A percentile compares a stretch with the other conserved stretches of the same genome.
Conservation (phyloP, 169 alveolate species). For the Fabrea salina region DNA sequence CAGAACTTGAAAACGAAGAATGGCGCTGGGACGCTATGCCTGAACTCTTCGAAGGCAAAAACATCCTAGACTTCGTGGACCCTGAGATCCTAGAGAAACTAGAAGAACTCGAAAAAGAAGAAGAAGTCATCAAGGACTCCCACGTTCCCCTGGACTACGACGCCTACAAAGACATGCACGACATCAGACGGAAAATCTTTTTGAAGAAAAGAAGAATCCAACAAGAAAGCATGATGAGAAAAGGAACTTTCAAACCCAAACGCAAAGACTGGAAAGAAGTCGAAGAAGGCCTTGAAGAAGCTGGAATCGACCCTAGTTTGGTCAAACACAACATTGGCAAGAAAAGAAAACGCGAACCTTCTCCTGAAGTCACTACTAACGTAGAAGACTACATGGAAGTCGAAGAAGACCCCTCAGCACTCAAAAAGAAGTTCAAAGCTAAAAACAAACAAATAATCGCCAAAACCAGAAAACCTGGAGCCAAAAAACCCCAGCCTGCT, state of each 20-base stretch:
- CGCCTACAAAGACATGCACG: background rate
- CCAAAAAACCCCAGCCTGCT: conserved; percentile 75
- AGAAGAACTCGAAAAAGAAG: conserved; percentile 96
- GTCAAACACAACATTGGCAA: conserved; percentile 67
- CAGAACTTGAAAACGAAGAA: conserved; percentile 86
- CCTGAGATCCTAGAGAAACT: conserved; percentile 94
- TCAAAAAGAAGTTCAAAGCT: conserved; percentile 56
- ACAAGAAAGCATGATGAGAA: conserved; percentile 12
- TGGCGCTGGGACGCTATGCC: conserved; percentile 98
- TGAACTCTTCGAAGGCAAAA: conserved; percentile 96
- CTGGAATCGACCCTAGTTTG: conserved; percentile 34
- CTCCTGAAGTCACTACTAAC: background rate
- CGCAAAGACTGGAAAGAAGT: conserved; percentile 57
- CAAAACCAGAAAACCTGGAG: conserved; percentile 75
- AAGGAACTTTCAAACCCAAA: conserved; percentile 19
- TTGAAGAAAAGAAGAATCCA: background rate
- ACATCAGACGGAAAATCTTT: background rate
- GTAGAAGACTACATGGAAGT: conserved; percentile 32
- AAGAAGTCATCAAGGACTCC: conserved; percentile 74
- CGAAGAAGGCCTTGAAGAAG: conserved; percentile 61
- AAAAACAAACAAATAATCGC: conserved; percentile 30
- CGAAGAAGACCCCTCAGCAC: conserved; percentile 44
- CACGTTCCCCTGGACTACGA: conserved; percentile 32
- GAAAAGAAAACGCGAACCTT: conserved; percentile 87
- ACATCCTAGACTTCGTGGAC: conserved; percentile 96